Conservation (phyloP, 2,329 filamentous ascomycete genomes). For the Alternaria angustiovoidea region DNA sequence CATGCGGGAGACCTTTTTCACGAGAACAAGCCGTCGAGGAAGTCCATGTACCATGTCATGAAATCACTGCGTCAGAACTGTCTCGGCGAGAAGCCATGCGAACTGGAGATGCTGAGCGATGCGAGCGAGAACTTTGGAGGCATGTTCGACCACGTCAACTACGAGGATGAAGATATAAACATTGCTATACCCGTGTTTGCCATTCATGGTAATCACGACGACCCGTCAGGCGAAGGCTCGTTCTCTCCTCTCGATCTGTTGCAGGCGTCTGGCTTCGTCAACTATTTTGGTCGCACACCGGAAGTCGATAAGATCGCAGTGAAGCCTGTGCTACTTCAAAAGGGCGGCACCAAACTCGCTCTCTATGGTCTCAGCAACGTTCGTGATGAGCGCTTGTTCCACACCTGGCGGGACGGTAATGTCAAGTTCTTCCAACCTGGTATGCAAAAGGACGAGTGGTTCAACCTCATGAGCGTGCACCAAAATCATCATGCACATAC, state of each 20-base stretch:
- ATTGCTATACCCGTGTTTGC: constrained; percentile 97
- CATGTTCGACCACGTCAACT: constrained; percentile 93
- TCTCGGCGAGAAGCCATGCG: constrained; percentile 92
- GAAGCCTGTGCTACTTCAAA: constrained; percentile 91
- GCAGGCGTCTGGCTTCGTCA: constrained; percentile 88
- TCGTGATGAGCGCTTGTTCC: constrained; percentile 90
- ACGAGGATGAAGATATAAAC: constrained; percentile 97
- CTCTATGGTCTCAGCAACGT: constrained; percentile 96
- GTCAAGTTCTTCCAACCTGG: constrained; percentile 92
- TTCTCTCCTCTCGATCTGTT: constrained; percentile 89
- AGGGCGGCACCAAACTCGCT: constrained; percentile 90
- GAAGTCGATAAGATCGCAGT: constrained; percentile 93
- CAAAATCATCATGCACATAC: constrained; percentile 96
- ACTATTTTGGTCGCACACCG: constrained; percentile 92
- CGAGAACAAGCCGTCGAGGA: constrained; percentile 95
- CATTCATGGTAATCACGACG: constrained; percentile 98
- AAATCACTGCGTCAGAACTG: constrained; percentile 91
- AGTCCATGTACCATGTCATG: constrained; percentile 98
- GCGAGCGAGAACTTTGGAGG: constrained; percentile 88
- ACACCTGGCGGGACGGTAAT: constrained; percentile 90
- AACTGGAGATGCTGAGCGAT: constrained; percentile 93
- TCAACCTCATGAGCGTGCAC: constrained; percentile 93
- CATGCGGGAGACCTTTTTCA: constrained; percentile 96
- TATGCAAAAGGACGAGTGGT: constrained; percentile 86
- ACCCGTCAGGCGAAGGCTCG: constrained; percentile 95